A percentile compares a stretch with the other conserved stretches of the same genome.
These are phyloP conservation scores for Candida glaebosa DNA, from an alignment of 805 yeast species.

Conservation along the genomic window DNA sequence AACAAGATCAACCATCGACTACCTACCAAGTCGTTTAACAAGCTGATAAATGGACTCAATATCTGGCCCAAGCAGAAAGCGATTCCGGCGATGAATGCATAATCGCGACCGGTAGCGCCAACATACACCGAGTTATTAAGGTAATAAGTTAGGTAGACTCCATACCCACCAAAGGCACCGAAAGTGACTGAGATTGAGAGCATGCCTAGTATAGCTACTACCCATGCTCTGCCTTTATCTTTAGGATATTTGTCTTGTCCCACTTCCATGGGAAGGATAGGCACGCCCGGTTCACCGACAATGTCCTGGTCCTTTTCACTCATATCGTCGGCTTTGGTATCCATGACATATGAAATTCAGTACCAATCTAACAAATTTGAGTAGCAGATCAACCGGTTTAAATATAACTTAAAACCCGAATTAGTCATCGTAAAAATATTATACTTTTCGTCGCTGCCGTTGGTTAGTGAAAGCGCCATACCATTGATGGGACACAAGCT, in stretches of 20 bases:
- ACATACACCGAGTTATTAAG: conserved; percentile 43
- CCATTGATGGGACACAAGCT: too few species aligned
- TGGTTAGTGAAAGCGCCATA: too few species aligned
- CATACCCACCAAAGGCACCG: conserved; percentile 48
- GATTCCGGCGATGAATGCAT: conserved; percentile 62
- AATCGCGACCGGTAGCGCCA: conserved; percentile 52
- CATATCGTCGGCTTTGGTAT: background rate
- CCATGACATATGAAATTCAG: background rate
- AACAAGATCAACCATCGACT: background rate
- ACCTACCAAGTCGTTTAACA: conserved; percentile 3
- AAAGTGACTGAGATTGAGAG: conserved; percentile 44
- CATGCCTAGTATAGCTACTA: conserved; percentile 46
- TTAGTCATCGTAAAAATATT: background rate
- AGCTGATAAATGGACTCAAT: conserved; percentile 45
- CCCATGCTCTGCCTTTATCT: conserved; percentile 41
- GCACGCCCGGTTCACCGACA: background rate
- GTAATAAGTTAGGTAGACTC: conserved; percentile 55
- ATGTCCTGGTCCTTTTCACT: background rate
- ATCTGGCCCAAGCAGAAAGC: conserved; percentile 48
- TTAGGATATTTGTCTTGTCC: conserved; percentile 2
- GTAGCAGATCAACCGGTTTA: background rate
- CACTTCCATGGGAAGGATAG: background rate
- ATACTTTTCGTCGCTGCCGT: background rate
- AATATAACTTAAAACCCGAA: background rate
- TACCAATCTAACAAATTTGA: too few species aligned